These are phyloP conservation scores for Metarhizium guizhouense DNA, from an alignment of 2,329 filamentous ascomycete genomes.

Conservation along the genomic window DNA sequence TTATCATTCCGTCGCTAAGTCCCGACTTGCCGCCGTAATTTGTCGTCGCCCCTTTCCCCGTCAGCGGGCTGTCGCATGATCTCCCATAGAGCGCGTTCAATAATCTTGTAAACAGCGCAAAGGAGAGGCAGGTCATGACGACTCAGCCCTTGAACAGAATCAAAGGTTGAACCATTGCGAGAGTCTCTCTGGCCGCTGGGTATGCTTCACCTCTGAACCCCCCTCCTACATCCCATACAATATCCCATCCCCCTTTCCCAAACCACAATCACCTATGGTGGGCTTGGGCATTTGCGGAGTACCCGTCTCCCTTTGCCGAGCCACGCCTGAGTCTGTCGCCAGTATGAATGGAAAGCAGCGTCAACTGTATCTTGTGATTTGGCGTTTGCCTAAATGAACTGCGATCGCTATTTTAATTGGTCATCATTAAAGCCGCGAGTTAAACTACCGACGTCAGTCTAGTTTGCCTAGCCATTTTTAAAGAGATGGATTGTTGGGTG, in stretches of 20 bases:
- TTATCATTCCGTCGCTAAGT: slow-evolving; percentile 10
- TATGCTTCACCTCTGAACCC: slow-evolving; percentile 18
- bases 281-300: background rate
- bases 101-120: slow-evolving; percentile 25
- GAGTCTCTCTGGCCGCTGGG: slow-evolving; percentile 19
- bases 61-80: slow-evolving; percentile 9
- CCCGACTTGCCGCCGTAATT: slow-evolving; percentile 7
- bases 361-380: slow-evolving; percentile 8
- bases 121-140: slow-evolving; percentile 13
- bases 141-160: slow-evolving; percentile 11
- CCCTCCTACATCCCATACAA: slow-evolving; percentile 4
- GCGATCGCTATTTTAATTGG: slow-evolving; percentile 2
- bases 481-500: background rate
- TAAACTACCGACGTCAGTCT: background rate
- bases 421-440: background rate
- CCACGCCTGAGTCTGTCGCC: slow-evolving; percentile 3
- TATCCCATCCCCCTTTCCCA: background rate
- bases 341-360: slow-evolving; percentile 9
- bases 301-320: background rate
- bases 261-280: background rate
- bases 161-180: slow-evolving; percentile 16
- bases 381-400: slow-evolving; percentile 6
- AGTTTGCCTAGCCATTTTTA: slow-evolving; percentile 1
- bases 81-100: slow-evolving; percentile 16
- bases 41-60: slow-evolving; percentile 2